phyloP scores from a whole-genome alignment of 176 grass and related monocot species.

The Eremochloa ophiuroides region DNA sequence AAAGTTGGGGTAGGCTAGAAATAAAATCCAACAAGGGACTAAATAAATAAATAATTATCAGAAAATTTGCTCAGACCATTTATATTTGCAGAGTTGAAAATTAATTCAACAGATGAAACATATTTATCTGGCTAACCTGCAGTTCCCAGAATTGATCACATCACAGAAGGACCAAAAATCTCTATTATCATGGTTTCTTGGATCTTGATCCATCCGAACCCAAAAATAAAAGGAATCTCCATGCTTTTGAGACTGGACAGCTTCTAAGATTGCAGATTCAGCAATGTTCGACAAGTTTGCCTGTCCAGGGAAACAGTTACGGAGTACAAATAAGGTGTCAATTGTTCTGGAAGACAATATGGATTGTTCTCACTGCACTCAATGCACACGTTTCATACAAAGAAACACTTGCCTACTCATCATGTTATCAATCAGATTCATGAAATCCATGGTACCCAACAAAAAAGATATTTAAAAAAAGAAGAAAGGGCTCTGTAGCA shows the following conservation, averaged over 20 bases:
- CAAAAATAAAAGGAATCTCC: slow-evolving; percentile 99
- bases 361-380: not conserved
- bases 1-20: not conserved
- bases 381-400: not conserved
- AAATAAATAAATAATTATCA: not conserved
- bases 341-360: slow-evolving; percentile 3
- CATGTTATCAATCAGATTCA: slow-evolving; percentile 4
- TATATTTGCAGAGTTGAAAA: not conserved
- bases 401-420: slow-evolving; percentile 4
- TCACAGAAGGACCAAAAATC: slow-evolving; percentile 98
- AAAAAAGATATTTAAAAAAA: slow-evolving; percentile 17
- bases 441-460: not conserved
- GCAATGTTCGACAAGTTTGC: slow-evolving; percentile 62
- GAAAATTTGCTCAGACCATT: not conserved
- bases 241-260: slow-evolving; percentile 65
- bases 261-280: slow-evolving; percentile 71
- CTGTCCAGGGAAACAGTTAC: slow-evolving; percentile 33
- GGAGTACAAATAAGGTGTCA: slow-evolving; percentile 4
- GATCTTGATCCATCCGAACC: slow-evolving; percentile 87
- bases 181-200: slow-evolving; percentile 50
- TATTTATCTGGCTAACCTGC: slow-evolving; percentile 61
- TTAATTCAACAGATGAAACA: slow-evolving; percentile 8
- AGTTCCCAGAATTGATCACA: slow-evolving; percentile 89
- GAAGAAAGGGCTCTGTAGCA: not conserved
- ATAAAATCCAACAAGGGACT: not conserved